A percentile compares a stretch with the other conserved stretches of the same genome.
Conservation (phyloP, 2,329 filamentous ascomycete genomes). For the Pyrenochaeta sp. region DNA sequence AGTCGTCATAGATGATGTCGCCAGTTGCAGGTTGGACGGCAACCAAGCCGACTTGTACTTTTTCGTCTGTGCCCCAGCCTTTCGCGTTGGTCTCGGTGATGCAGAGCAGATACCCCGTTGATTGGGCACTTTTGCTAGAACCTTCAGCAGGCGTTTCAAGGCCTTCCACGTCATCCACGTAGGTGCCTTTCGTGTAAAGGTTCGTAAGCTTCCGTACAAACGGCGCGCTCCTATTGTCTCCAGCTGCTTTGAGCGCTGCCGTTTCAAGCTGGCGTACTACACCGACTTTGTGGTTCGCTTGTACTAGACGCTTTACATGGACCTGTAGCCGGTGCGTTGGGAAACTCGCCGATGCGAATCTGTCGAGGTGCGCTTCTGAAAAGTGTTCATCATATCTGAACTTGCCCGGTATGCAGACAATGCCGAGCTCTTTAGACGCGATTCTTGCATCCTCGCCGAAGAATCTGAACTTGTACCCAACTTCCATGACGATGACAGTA, state of each 20-base stretch:
- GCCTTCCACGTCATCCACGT: constrained; percentile 91
- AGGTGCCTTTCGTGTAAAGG: constrained; percentile 97
- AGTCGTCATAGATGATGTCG: constrained; percentile 94
- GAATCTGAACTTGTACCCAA: constrained; percentile 97
- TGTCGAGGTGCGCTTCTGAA: constrained; percentile 89
- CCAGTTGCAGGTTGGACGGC: constrained; percentile 96
- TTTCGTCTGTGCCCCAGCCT: constrained; percentile 86
- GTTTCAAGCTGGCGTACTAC: constrained; percentile 95
- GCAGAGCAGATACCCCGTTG: constrained; percentile 89
- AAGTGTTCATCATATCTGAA: constrained; percentile 85
- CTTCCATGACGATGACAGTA: constrained; percentile 89
- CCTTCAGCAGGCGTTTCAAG: constrained; percentile 62
- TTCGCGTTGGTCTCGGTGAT: constrained; percentile 86
- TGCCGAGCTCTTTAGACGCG: constrained; percentile 89
- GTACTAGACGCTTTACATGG: constrained; percentile 90
- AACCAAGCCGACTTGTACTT: constrained; percentile 88
- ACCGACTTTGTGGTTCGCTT: constrained; percentile 93
- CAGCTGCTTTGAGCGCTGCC: constrained; percentile 91
- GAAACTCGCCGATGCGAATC: constrained; percentile 95
- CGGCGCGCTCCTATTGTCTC: constrained; percentile 91
- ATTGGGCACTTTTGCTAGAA: constrained; percentile 63
- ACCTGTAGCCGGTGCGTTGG: constrained; percentile 91
- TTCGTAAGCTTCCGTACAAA: constrained; percentile 95
- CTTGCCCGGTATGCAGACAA: constrained; percentile 96
- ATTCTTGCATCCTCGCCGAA: constrained; percentile 93